Conservation (phyloP, 768 basidiomycete genomes). For the Amanita rubescens region DNA sequence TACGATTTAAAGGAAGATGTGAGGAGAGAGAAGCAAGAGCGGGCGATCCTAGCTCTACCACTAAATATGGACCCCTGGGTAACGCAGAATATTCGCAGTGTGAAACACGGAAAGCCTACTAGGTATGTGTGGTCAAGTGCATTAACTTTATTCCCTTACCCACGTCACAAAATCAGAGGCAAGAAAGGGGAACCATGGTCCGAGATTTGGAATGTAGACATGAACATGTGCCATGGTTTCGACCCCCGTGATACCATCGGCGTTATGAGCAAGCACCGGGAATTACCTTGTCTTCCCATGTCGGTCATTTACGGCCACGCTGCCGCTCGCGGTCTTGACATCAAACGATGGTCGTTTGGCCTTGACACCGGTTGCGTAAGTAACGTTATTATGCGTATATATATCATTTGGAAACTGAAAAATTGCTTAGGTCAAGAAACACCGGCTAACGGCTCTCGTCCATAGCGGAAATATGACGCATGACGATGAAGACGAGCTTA, state of each 20-base stretch:
- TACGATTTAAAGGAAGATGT: slow-evolving; percentile 21
- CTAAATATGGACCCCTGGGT: slow-evolving; percentile 79
- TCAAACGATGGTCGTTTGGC: slow-evolving; percentile 79
- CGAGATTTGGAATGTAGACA: slow-evolving; percentile 63
- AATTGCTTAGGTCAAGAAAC: slow-evolving; percentile 43
- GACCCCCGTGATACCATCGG: slow-evolving; percentile 8
- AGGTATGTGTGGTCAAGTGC: slow-evolving; percentile 29
- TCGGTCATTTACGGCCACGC: slow-evolving; percentile 87
- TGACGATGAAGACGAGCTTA: slow-evolving; percentile 13
- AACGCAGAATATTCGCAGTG: slow-evolving; percentile 62
- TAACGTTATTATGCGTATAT: slow-evolving; percentile 9
- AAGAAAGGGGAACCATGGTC: slow-evolving; percentile 67
- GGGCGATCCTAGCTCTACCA: slow-evolving; percentile 60
- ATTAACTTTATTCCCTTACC: neutral
- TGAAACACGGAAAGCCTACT: slow-evolving; percentile 36
- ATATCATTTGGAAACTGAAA: neutral
- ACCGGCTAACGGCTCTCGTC: slow-evolving; percentile 60
- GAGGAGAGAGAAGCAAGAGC: slow-evolving; percentile 54
- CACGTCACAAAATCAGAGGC: slow-evolving; percentile 11
- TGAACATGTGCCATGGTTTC: slow-evolving; percentile 52
- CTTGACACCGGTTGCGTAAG: slow-evolving; percentile 84
- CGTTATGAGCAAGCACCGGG: slow-evolving; percentile 3
- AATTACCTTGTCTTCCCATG: slow-evolving; percentile 58
- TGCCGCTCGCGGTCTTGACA: slow-evolving; percentile 71
- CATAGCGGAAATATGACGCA: slow-evolving; percentile 30